Evolutionary conservation across 371 early-diverging fungal species (phyloP).

Genomic region (Amoeboaphelidium protococcarum): DNA sequence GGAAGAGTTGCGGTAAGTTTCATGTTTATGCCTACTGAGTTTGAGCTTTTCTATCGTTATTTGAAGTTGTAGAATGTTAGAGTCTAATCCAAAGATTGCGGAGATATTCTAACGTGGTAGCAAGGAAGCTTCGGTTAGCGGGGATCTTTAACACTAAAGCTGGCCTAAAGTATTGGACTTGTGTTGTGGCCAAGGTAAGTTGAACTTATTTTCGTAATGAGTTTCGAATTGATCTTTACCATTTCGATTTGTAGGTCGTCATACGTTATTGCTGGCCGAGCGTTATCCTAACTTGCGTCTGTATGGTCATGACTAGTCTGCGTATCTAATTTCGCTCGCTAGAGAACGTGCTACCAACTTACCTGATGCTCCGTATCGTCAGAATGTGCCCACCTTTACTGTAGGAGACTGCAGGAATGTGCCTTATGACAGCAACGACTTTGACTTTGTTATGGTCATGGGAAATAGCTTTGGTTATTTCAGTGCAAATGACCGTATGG

Average conservation of each 20-base stretch:
- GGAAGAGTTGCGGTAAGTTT: slow-evolving; percentile 18
- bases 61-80: slow-evolving; percentile 8
- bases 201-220: no score
- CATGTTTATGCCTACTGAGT: no score
- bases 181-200: slow-evolving; percentile 25
- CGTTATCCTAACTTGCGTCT: slow-evolving; percentile 18
- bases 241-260: slow-evolving; percentile 19
- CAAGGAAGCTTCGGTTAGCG: slow-evolving; percentile 14
- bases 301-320: slow-evolving; percentile 26
- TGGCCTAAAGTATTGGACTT: slow-evolving; percentile 18
- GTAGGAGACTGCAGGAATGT: slow-evolving; percentile 29
- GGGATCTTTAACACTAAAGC: background rate
- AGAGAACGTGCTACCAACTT: slow-evolving; percentile 12
- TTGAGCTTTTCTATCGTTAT: slow-evolving; percentile 9
- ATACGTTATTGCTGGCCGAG: slow-evolving; percentile 17
- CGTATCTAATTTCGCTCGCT: slow-evolving; percentile 18
- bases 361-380: background rate
- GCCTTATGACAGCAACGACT: slow-evolving; percentile 16
- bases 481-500: background rate
- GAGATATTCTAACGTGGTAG: slow-evolving; percentile 9
- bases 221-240: no score
- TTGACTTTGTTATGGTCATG: slow-evolving; percentile 25
- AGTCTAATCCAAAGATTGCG: slow-evolving; percentile 10
- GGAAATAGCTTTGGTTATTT: slow-evolving; percentile 35
- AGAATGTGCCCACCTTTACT: slow-evolving; percentile 11